Conservation (phyloP, 2,329 filamentous ascomycete species). For the Colletotrichum sp. region DNA sequence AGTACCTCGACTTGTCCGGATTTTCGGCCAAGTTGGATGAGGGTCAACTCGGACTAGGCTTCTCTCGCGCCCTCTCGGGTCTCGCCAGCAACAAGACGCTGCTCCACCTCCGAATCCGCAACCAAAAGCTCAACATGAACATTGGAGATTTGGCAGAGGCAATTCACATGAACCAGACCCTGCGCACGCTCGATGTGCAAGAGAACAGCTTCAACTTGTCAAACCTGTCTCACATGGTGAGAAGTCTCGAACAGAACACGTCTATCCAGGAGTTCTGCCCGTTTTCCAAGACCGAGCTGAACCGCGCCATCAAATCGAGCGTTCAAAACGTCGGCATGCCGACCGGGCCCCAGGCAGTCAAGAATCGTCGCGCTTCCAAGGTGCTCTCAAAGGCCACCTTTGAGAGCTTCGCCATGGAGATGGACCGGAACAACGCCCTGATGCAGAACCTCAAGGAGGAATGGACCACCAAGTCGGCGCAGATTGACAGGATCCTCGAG, state of each 20-base stretch:
- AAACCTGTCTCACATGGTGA: slow-evolving; percentile 51
- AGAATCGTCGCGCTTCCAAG: slow-evolving; percentile 16
- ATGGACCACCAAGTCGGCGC: slow-evolving; percentile 40
- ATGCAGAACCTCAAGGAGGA: slow-evolving; percentile 42
- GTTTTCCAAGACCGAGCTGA: slow-evolving; percentile 41
- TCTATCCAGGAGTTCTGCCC: slow-evolving; percentile 50
- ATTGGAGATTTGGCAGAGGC: slow-evolving; percentile 57
- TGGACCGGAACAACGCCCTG: slow-evolving; percentile 33
- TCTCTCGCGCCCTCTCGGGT: slow-evolving; percentile 54
- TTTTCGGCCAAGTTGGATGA: slow-evolving; percentile 64
- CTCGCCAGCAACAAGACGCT: slow-evolving; percentile 48
- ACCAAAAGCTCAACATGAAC: slow-evolving; percentile 60
- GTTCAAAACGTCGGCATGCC: slow-evolving; percentile 17
- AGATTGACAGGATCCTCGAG: slow-evolving; percentile 37
- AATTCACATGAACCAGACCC: slow-evolving; percentile 51
- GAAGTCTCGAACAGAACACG: slow-evolving; percentile 45
- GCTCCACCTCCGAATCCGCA: slow-evolving; percentile 58
- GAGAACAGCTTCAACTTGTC: slow-evolving; percentile 61
- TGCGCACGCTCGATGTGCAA: slow-evolving; percentile 59
- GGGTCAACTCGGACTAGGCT: slow-evolving; percentile 57
- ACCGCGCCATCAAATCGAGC: slow-evolving; percentile 34
- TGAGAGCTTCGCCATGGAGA: slow-evolving; percentile 15
- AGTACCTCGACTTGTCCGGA: slow-evolving; percentile 61
- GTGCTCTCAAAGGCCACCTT: slow-evolving; percentile 18
- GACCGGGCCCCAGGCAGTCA: neutral